Conservation (phyloP, 768 basidiomycete genomes). For the Trametes sanguinea region DNA sequence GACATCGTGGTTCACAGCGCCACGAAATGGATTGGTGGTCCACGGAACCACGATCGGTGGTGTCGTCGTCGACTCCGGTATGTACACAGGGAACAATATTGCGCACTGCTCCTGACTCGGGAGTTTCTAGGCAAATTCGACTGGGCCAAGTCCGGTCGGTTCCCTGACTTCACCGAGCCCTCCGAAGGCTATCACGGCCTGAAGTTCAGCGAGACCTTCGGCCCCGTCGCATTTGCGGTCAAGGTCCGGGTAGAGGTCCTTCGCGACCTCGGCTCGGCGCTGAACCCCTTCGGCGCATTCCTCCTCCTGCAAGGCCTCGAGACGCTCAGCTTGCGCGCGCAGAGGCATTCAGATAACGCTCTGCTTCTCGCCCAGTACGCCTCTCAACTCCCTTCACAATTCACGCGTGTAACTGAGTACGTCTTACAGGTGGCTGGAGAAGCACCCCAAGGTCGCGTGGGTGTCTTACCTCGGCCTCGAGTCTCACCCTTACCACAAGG, state of each 20-base stretch:
- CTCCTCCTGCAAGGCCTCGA: conserved; percentile 78
- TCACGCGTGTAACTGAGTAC: background rate
- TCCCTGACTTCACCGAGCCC: conserved; percentile 75
- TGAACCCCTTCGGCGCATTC: conserved; percentile 77
- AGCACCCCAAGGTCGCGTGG: conserved; percentile 70
- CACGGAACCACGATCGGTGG: conserved; percentile 82
- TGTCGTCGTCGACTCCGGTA: conserved; percentile 71
- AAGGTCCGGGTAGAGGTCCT: conserved; percentile 66
- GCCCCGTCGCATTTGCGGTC: conserved; percentile 60
- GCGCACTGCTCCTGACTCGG: background rate
- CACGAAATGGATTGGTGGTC: conserved; percentile 85
- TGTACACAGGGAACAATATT: conserved; percentile 11
- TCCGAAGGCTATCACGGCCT: conserved; percentile 77
- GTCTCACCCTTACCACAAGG: conserved; percentile 58
- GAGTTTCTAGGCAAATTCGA: conserved; percentile 61
- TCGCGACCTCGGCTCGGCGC: conserved; percentile 63
- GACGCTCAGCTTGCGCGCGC: conserved; percentile 69
- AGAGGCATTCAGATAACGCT: conserved; percentile 73
- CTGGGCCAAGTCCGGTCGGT: conserved; percentile 66
- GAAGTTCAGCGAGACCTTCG: conserved; percentile 66
- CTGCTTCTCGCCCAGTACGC: conserved; percentile 61
- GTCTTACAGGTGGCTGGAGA: conserved; percentile 51
- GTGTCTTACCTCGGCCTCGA: conserved; percentile 76
- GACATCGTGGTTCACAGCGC: conserved; percentile 81
- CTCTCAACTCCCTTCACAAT: no score